Base-by-base conservation (phyloP, 306 rosid genomes). In the Quercus alba region DNA sequence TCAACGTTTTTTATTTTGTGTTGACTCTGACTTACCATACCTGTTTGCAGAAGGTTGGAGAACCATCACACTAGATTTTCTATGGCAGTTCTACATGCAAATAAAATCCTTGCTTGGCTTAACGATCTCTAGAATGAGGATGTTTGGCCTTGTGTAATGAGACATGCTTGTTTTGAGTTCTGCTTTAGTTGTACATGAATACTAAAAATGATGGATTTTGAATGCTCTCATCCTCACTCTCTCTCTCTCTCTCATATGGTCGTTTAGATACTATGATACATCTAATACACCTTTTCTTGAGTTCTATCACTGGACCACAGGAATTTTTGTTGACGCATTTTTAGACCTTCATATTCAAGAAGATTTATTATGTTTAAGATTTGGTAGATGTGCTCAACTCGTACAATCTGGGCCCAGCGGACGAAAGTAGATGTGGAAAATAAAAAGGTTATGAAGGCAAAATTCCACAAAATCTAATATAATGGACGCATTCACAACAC, bases 31-130 rank as follows among this genome's bases (percentile, higher is more conserved):
- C 58, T 68, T 72, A 28, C 19, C 72, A 21, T 85, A 63, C 66
- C 71, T 88, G 33, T 38, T 70, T 75, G 90, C 88, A 88, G 94
- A 84, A 72, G 78, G 86, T 84, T 63, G 90, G 64, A 87, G 86
- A 85, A 77, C 74, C 67, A 83, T 33, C 85, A 41, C 75, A 23
- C 70, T 79, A 84, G 85, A 68, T 81, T 23, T 56, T 55, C 21
- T 75, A 77, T 14, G 68, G 70, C 30, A 59, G 71, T 70, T 21
- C 56, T 68, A n/a, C 31, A 3, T 35, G 75, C 70, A 38, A 75
- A 69, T 58, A 78, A 70, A 70, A 76, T 61, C 71, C 19, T 30
- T 57, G 41, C 61, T 9, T 19, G n/a, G 38, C 31, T 63, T 52
- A 23, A 55, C 26, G 14, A 57, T 28, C 41, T 2, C 5, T n/a